These are phyloP conservation scores for Penicillium italicum DNA, from an alignment of 2,329 filamentous ascomycete species.

Conservation along the genomic window DNA sequence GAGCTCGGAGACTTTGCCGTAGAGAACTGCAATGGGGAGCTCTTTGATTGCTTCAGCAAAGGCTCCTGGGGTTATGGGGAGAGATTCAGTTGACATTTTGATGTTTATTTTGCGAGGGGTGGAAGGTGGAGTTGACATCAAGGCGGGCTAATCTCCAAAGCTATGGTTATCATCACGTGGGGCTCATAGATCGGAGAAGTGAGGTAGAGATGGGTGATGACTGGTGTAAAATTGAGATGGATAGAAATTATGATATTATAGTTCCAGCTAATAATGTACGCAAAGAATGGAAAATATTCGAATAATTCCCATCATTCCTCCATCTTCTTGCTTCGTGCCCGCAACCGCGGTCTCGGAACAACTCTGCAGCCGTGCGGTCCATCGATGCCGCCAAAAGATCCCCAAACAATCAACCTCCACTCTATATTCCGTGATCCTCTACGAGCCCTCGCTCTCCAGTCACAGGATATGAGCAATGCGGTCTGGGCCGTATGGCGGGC, in stretches of 20 bases:
- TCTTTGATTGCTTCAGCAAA: conserved; percentile 56
- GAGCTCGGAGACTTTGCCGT: conserved; percentile 60
- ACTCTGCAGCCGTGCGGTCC: conserved; percentile 2
- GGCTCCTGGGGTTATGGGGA: conserved; percentile 49
- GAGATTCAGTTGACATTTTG: conserved; percentile 49
- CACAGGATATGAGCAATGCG: conserved; percentile 43
- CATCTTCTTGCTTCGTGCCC: not conserved
- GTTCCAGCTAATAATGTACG: no score
- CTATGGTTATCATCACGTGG: conserved; percentile 19
- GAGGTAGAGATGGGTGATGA: not conserved
- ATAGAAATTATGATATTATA: not conserved
- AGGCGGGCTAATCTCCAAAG: not conserved
- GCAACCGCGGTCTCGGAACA: conserved; percentile 3
- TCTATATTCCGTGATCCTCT: not conserved
- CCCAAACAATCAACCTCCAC: conserved; percentile 4
- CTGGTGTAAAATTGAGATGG: not conserved
- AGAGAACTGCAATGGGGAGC: conserved; percentile 56
- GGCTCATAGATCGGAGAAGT: not conserved
- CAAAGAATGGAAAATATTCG: not conserved
- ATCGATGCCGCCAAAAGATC: conserved; percentile 13
- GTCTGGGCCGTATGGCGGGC: conserved; percentile 41
- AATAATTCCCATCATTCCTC: not conserved
- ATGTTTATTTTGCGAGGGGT: not conserved
- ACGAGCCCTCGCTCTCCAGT: conserved; percentile 8
- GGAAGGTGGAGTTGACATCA: not conserved